Conservation (phyloP, 495 filamentous ascomycete genomes). For the Aspergillus funiculosus region DNA sequence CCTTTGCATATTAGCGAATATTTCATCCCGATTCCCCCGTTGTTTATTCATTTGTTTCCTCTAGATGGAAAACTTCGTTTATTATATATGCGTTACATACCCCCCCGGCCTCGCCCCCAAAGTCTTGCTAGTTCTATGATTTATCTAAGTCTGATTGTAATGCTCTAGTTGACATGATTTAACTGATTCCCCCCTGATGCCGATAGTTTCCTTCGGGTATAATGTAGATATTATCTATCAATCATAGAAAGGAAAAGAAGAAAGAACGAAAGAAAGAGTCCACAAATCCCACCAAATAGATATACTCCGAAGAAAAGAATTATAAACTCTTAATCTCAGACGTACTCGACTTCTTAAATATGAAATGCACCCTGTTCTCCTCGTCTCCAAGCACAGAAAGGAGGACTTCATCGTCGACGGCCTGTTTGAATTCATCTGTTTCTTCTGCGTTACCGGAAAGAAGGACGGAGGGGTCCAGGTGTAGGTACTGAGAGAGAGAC, state of each 20-base stretch:
- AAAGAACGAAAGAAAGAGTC: too few species aligned
- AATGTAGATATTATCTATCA: too few species aligned
- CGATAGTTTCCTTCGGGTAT: too few species aligned
- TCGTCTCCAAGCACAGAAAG: slow-evolving; percentile 55
- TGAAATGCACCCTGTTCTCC: slow-evolving; percentile 54
- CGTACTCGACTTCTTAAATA: slow-evolving; percentile 57
- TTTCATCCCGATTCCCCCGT: too few species aligned
- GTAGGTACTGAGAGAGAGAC: slow-evolving; percentile 60
- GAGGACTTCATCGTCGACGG: slow-evolving; percentile 57
- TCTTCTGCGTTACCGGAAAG: slow-evolving; percentile 18
- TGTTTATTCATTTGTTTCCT: neutral
- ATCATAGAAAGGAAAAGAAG: too few species aligned
- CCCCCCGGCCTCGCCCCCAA: neutral
- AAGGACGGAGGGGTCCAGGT: slow-evolving; percentile 54
- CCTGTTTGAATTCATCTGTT: slow-evolving; percentile 30
- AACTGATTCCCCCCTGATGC: too few species aligned
- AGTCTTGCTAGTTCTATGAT: too few species aligned
- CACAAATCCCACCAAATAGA: too few species aligned
- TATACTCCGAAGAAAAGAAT: too few species aligned
- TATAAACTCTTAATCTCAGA: slow-evolving; percentile 23
- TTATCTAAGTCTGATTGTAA: too few species aligned
- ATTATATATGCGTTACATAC: neutral
- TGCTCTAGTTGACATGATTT: too few species aligned
- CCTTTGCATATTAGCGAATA: slow-evolving; percentile 6
- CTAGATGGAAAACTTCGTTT: neutral